Base-by-base conservation (phyloP, 129 eudicot species). In the Flaveria robusta region DNA sequence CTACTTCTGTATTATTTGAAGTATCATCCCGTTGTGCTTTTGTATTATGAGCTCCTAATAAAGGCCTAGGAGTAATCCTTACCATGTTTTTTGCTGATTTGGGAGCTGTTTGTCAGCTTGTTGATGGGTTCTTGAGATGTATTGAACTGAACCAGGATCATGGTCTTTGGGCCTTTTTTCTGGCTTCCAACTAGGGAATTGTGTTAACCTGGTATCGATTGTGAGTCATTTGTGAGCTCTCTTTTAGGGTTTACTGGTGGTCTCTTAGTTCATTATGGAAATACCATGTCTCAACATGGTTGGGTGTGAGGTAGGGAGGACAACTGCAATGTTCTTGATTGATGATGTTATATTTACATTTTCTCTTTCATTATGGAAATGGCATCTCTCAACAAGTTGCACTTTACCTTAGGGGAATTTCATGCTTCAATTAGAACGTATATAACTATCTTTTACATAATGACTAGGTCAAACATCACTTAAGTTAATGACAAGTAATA, bases 41-140 rank as follows among this genome's bases (percentile, higher is more conserved):
- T 37, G 51, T 24, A 14, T 54, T 39, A 56, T 64, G 71, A 27
- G 62, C 55, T 70, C 39, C 43, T 60, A 47, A 26, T 73, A 26
- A 72, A 29, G 72, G 39, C 66, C 80, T 76, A 65, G 72, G 37
- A 76, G 80, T 67, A 65, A 49, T 65, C 23, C 24, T 64, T 76
- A 49, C 50, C 66, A 52, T 75, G 52, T 10, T 14, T 31, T 70
- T 64, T 63, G 64, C 63, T 15, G 73, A 71, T 46, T 71, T 71
- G 34, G 55, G 78, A 41, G 29, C 45, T 47, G 24, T 64, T 60
- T 50, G 43, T 34, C 39, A 34, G 39, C 39, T 34, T 34, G 7
- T 34, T 34, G 39, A 34, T 34, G 8, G 39, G 39, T 34, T 34
- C 39, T 34, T 34, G 0, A 0, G 39, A 34, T 34, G 39, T 34